Evolutionary conservation across 352 stramenopile genomes (phyloP).

Genomic region (Peronospora destructor): DNA sequence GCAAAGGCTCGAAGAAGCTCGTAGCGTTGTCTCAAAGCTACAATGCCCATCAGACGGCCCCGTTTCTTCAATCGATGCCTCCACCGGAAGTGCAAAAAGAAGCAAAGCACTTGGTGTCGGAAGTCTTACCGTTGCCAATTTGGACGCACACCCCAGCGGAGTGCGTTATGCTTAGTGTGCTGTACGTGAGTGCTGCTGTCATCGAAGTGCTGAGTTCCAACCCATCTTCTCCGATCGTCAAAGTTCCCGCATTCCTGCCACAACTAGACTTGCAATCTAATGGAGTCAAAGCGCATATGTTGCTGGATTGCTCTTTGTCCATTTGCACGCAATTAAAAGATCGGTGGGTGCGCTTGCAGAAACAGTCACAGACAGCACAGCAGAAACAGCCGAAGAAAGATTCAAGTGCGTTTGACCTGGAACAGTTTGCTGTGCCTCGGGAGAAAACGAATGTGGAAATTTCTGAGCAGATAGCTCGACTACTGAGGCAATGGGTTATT

Average conservation of each 20-base stretch:
- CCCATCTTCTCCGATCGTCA: background rate
- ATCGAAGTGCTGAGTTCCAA: constrained; percentile 27
- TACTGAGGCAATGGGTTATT: constrained; percentile 58
- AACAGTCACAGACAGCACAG: constrained; percentile 30
- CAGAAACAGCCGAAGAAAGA: constrained; percentile 20
- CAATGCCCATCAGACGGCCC: constrained; percentile 5
- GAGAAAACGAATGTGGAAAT: constrained; percentile 51
- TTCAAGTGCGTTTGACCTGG: constrained; percentile 40
- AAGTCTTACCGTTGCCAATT: constrained; percentile 47
- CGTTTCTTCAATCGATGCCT: constrained; percentile 22
- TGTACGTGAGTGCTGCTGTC: constrained; percentile 62
- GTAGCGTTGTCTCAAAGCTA: constrained; percentile 13
- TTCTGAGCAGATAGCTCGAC: constrained; percentile 37
- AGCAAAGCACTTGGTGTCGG: constrained; percentile 54
- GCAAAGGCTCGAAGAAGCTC: constrained; percentile 40
- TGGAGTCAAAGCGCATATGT: constrained; percentile 35
- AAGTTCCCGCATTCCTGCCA: constrained; percentile 43
- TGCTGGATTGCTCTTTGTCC: constrained; percentile 51
- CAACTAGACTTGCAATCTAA: constrained; percentile 36
- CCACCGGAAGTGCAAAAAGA: constrained; percentile 55
- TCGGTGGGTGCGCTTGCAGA: constrained; percentile 54
- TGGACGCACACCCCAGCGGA: constrained; percentile 57
- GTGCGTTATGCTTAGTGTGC: constrained; percentile 59
- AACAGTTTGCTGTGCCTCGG: constrained; percentile 48
- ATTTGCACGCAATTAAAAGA: constrained; percentile 57